These are phyloP conservation scores for Penicillium janthinellum DNA, from an alignment of 2,329 filamentous ascomycete genomes.

Conservation along the genomic window DNA sequence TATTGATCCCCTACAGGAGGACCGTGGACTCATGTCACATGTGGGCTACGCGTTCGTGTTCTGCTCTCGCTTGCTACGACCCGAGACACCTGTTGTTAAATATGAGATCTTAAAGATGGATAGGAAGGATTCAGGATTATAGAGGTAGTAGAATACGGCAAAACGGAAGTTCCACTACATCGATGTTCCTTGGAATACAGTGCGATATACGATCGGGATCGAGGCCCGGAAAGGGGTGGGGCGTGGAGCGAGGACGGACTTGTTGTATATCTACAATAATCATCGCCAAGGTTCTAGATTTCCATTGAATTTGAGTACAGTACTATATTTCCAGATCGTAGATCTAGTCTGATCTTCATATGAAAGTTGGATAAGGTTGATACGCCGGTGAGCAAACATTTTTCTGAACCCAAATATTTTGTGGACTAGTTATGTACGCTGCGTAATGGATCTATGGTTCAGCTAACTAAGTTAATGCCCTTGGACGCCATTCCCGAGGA, in stretches of 20 bases:
- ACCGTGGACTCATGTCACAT: neutral
- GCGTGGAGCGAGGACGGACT: neutral
- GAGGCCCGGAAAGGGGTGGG: neutral
- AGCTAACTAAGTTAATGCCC: neutral
- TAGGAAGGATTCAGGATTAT: neutral
- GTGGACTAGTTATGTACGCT: neutral
- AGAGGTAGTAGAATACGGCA: neutral
- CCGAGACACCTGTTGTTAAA: neutral
- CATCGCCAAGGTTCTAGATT: neutral
- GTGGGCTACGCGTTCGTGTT: neutral
- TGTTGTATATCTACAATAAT: neutral
- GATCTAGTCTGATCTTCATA: neutral
- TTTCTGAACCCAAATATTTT: neutral
- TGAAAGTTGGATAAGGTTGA: neutral
- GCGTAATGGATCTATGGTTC: neutral
- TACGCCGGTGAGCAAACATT: neutral
- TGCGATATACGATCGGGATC: neutral
- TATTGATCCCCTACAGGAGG: neutral
- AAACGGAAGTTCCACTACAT: neutral
- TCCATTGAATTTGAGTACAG: neutral
- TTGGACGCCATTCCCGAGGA: neutral
- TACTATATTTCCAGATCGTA: neutral
- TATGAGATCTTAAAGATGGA: neutral
- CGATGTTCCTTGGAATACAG: no score
- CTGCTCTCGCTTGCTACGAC: neutral